phyloP scores from a whole-genome alignment of 2,329 filamentous ascomycete genomes.

The Phaeosphaeriaceae sp. region DNA sequence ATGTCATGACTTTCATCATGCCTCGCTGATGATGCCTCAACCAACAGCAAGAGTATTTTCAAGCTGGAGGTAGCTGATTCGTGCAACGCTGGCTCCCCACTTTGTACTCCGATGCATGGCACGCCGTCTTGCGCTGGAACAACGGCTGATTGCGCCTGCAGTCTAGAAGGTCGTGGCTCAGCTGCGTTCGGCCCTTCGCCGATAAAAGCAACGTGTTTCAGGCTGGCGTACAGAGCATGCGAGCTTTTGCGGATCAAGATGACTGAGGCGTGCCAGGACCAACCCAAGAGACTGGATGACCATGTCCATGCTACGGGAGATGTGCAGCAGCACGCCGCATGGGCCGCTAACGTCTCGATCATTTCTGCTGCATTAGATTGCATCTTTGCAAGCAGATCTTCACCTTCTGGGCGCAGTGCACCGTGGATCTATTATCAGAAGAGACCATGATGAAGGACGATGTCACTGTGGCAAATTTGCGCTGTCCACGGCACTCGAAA shows the following conservation, averaged over 20 bases:
- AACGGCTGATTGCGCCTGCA: slow-evolving; percentile 1
- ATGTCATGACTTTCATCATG: slow-evolving; percentile 1
- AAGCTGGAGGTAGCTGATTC: not conserved
- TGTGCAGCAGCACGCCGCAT: slow-evolving; percentile 4
- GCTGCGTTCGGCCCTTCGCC: not conserved
- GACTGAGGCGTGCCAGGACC: not conserved
- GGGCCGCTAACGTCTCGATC: slow-evolving; percentile 6
- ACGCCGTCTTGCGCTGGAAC: not conserved
- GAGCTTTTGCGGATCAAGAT: not conserved
- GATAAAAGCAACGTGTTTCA: slow-evolving; percentile 11
- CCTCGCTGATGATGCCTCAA: not conserved
- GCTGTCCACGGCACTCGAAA: not conserved
- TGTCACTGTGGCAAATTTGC: not conserved
- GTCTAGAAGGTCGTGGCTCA: slow-evolving; percentile 4
- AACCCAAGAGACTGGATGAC: slow-evolving; percentile 8
- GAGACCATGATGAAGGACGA: not conserved
- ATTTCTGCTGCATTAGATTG: slow-evolving; percentile 7
- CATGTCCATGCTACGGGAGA: slow-evolving; percentile 16
- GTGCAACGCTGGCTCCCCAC: slow-evolving; percentile 12
- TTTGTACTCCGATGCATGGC: not conserved
- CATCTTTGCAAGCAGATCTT: not conserved
- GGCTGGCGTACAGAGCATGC: slow-evolving; percentile 4
- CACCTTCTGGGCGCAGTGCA: not conserved
- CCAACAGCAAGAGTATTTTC: not conserved
- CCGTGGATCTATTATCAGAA: not conserved